Evolutionary conservation across 495 filamentous ascomycete species (phyloP).

Genomic region (Rostrohypoxylon terebratum): DNA sequence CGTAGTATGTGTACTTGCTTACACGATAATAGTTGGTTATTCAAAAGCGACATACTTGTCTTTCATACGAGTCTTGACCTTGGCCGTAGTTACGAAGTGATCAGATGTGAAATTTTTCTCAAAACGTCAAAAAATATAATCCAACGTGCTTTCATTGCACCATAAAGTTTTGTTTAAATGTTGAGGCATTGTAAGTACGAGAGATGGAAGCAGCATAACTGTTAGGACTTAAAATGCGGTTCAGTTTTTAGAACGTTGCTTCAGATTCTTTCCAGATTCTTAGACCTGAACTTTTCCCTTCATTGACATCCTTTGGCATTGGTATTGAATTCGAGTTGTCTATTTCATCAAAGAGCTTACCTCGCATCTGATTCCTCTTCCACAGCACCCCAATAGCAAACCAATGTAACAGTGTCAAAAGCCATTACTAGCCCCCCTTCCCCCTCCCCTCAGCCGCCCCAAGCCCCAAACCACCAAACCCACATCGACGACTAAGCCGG

Average conservation of each 20-base stretch:
- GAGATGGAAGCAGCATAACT: background rate
- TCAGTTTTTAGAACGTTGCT: background rate
- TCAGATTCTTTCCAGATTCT: no score
- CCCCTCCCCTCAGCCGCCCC: no score
- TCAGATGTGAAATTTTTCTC: background rate
- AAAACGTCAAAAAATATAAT: conserved; percentile 14
- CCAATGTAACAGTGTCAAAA: no score
- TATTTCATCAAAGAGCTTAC: background rate
- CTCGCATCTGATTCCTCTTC: background rate
- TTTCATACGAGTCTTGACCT: background rate
- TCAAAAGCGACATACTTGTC: background rate
- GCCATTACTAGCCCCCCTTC: no score
- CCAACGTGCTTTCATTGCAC: conserved; percentile 35
- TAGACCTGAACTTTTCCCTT: no score
- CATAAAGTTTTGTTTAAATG: conserved; percentile 26
- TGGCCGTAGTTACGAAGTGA: background rate
- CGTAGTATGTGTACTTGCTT: background rate
- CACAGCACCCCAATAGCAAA: background rate
- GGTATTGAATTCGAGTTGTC: no score
- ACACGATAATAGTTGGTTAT: background rate
- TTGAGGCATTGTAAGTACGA: background rate
- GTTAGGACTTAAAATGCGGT: background rate
- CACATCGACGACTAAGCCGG: no score
- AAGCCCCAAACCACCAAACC: no score
- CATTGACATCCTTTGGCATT: background rate